A percentile compares a stretch with the other conserved stretches of the same genome.
Evolutionary conservation across 257 asterid species (phyloP).

Genomic region (Prunella vulgaris): DNA sequence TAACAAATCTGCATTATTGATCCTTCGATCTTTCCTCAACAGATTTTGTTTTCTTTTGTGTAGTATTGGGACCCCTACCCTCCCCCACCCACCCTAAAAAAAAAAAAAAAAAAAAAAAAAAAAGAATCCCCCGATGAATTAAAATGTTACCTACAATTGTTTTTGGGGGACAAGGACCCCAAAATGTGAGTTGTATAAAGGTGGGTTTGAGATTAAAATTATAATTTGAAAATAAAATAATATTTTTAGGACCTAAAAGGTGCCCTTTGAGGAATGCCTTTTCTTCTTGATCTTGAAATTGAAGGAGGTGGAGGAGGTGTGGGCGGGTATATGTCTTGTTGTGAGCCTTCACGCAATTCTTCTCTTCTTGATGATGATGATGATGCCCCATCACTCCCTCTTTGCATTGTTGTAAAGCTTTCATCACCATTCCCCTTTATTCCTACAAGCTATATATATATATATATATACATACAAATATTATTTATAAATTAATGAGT

Average conservation of each 20-base stretch:
- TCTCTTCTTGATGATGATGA: constrained; percentile 40
- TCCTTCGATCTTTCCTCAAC: constrained; percentile 18
- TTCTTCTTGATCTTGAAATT: constrained; percentile 74
- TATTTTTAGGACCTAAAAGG: constrained; percentile 65
- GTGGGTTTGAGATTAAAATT: constrained; percentile 2
- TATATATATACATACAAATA: too few species aligned
- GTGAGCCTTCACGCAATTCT: constrained; percentile 76
- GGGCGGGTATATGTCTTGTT: constrained; percentile 85
- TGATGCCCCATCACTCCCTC: constrained; percentile 37
- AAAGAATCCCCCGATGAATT: constrained; percentile 16
- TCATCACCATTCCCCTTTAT: constrained; percentile 76
- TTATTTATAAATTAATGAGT: too few species aligned
- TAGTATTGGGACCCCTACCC: constrained; percentile 26
- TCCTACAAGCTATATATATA: constrained; percentile 61
- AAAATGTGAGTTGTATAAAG: constrained; percentile 55
- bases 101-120: not conserved
- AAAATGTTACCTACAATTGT: constrained; percentile 20
- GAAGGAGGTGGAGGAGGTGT: constrained; percentile 82
- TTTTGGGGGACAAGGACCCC: constrained; percentile 37
- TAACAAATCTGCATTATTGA: constrained; percentile 57
- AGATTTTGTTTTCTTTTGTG: constrained; percentile 27
- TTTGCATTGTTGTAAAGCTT: constrained; percentile 44
- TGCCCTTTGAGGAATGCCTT: constrained; percentile 95
- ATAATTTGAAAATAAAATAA: not conserved
- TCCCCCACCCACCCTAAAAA: not conserved